These are phyloP conservation scores for Niebla homalea DNA, from an alignment of 495 filamentous ascomycete genomes.

Conservation along the genomic window DNA sequence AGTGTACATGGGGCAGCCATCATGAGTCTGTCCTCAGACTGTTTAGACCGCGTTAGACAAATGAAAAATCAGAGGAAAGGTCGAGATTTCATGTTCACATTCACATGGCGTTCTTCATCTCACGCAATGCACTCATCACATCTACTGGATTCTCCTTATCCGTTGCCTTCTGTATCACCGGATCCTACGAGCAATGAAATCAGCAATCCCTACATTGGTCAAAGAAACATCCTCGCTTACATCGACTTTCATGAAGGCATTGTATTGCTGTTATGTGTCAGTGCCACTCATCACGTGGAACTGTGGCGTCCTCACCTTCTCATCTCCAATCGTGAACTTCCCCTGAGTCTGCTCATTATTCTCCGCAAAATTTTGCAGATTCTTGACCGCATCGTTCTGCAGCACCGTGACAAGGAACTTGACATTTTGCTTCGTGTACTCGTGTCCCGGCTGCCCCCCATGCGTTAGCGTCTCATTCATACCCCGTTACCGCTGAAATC, in stretches of 20 bases:
- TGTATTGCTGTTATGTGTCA: slow-evolving; percentile 53
- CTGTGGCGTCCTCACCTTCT: slow-evolving; percentile 53
- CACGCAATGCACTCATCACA: slow-evolving; percentile 74
- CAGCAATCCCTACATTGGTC: background rate
- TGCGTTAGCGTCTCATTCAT: too few species aligned
- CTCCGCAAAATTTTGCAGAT: slow-evolving; percentile 61
- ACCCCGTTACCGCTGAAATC: background rate
- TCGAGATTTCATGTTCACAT: too few species aligned
- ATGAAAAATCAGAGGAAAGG: too few species aligned
- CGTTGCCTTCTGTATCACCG: slow-evolving; percentile 68
- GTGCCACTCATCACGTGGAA: background rate
- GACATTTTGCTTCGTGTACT: slow-evolving; percentile 91
- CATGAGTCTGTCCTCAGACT: too few species aligned
- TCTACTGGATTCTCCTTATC: slow-evolving; percentile 71
- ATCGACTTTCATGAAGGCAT: slow-evolving; percentile 88
- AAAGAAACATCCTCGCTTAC: slow-evolving; percentile 34
- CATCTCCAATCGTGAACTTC: slow-evolving; percentile 92
- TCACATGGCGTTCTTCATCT: slow-evolving; percentile 77
- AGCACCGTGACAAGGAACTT: slow-evolving; percentile 64
- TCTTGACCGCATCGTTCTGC: slow-evolving; percentile 58
- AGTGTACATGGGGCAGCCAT: too few species aligned
- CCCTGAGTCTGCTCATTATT: slow-evolving; percentile 81
- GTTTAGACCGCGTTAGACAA: too few species aligned
- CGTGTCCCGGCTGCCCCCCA: slow-evolving; percentile 63
- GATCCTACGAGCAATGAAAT: slow-evolving; percentile 50